phyloP scores from a whole-genome alignment of 2,329 filamentous ascomycete species.

The Leptographium flavum region DNA sequence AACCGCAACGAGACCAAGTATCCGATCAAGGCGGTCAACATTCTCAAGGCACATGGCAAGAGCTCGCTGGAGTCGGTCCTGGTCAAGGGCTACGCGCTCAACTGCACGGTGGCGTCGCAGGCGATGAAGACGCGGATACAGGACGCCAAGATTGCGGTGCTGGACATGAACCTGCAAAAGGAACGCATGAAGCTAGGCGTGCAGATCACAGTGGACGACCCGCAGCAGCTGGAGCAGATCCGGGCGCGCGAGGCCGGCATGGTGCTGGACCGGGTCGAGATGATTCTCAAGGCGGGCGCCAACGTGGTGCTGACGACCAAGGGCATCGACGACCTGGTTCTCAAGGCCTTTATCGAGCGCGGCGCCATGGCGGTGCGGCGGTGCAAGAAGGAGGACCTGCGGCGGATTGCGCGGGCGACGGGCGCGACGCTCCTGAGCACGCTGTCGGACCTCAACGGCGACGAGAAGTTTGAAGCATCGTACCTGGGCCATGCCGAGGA shows the following conservation, averaged over 20 bases:
- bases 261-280: conserved; percentile 82
- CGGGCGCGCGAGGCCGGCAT: conserved; percentile 85
- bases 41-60: conserved; percentile 96
- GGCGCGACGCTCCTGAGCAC: conserved; percentile 88
- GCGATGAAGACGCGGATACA: conserved; percentile 88
- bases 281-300: conserved; percentile 94
- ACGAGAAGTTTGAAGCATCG: conserved; percentile 88
- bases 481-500: conserved; percentile 87
- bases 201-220: conserved; percentile 95
- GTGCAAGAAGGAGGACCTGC: conserved; percentile 96
- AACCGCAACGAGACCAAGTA: conserved; percentile 87
- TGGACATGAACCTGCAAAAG: conserved; percentile 98
- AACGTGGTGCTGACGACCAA: conserved; percentile 96
- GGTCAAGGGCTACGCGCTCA: conserved; percentile 92
- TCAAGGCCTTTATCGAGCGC: conserved; percentile 89
- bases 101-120: conserved; percentile 96
- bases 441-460: conserved; percentile 89
- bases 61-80: conserved; percentile 67
- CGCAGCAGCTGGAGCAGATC: conserved; percentile 94
- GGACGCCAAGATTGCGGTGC: conserved; percentile 89
- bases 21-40: conserved; percentile 97
- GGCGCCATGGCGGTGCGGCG: conserved; percentile 91
- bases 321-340: conserved; percentile 89
- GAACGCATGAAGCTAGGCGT: conserved; percentile 98
- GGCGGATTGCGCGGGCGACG: conserved; percentile 90